phyloP scores from a whole-genome alignment of 768 basidiomycete species.

The Boletus rubroflammeus region DNA sequence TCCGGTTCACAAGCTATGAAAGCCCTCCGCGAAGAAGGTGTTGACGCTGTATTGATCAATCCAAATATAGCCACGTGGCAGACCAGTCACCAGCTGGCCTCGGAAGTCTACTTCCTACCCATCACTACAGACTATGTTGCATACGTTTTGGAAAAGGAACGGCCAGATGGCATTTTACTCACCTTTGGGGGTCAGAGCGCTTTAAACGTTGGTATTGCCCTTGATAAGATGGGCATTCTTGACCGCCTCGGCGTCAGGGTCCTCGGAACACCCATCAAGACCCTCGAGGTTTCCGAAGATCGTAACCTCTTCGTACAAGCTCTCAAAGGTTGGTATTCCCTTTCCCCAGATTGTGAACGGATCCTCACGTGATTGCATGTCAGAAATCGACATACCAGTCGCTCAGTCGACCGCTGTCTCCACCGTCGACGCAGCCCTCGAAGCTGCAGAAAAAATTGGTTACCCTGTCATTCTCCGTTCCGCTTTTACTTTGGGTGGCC shows the following conservation, averaged over 20 bases:
- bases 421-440: slow-evolving; percentile 88
- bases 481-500: slow-evolving; percentile 96
- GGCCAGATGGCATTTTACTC: slow-evolving; percentile 94
- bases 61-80: slow-evolving; percentile 99
- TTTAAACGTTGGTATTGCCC: slow-evolving; percentile 93
- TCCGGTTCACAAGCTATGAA: slow-evolving; percentile 99
- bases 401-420: slow-evolving; percentile 96
- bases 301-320: slow-evolving; percentile 95
- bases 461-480: slow-evolving; percentile 97
- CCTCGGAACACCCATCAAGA: slow-evolving; percentile 91
- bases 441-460: slow-evolving; percentile 86
- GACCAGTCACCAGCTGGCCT: slow-evolving; percentile 95
- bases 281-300: slow-evolving; percentile 95
- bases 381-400: slow-evolving; percentile 96
- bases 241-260: slow-evolving; percentile 92
- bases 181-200: slow-evolving; percentile 99
- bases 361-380: slow-evolving; percentile 3
- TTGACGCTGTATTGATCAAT: slow-evolving; percentile 93
- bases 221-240: slow-evolving; percentile 94
- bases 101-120: slow-evolving; percentile 96
- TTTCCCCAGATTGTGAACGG: background rate
- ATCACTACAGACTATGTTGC: slow-evolving; percentile 97
- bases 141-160: slow-evolving; percentile 96
- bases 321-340: slow-evolving; percentile 68
- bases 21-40: slow-evolving; percentile 92